Conservation (phyloP, 2,329 filamentous ascomycete genomes). For the Talaromyces albobiverticillius region DNA sequence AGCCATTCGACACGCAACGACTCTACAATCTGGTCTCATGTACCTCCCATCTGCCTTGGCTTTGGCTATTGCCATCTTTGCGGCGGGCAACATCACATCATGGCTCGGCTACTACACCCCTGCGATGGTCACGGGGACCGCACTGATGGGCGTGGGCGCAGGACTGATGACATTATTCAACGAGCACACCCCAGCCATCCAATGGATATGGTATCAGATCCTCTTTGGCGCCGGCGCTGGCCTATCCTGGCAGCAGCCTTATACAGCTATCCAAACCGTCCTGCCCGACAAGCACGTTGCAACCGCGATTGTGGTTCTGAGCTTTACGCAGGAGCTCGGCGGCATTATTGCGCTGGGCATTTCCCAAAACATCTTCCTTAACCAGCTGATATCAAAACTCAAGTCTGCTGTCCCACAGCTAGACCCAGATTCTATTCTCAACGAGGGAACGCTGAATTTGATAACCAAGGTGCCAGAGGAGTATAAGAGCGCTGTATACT, state of each 20-base stretch:
- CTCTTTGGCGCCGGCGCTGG: slow-evolving; percentile 30
- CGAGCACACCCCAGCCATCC: slow-evolving; percentile 11
- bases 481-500: neutral
- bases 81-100: neutral
- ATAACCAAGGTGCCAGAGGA: neutral
- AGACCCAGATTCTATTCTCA: neutral
- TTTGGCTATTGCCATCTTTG: neutral
- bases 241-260: slow-evolving; percentile 24
- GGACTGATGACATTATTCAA: slow-evolving; percentile 16
- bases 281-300: slow-evolving; percentile 24
- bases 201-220: slow-evolving; percentile 29
- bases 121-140: slow-evolving; percentile 1
- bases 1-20: slow-evolving; percentile 9
- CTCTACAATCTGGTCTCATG: slow-evolving; percentile 12
- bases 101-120: slow-evolving; percentile 11
- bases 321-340: slow-evolving; percentile 23
- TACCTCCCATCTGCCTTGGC: slow-evolving; percentile 7
- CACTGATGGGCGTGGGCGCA: slow-evolving; percentile 2
- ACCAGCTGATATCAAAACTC: slow-evolving; percentile 15
- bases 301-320: slow-evolving; percentile 23
- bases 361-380: slow-evolving; percentile 22
- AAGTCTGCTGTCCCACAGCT: neutral
- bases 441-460: neutral
- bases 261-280: slow-evolving; percentile 23
- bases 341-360: slow-evolving; percentile 23